Base-by-base conservation (phyloP, 2,329 filamentous ascomycete genomes). In the Monilinia fructicola region DNA sequence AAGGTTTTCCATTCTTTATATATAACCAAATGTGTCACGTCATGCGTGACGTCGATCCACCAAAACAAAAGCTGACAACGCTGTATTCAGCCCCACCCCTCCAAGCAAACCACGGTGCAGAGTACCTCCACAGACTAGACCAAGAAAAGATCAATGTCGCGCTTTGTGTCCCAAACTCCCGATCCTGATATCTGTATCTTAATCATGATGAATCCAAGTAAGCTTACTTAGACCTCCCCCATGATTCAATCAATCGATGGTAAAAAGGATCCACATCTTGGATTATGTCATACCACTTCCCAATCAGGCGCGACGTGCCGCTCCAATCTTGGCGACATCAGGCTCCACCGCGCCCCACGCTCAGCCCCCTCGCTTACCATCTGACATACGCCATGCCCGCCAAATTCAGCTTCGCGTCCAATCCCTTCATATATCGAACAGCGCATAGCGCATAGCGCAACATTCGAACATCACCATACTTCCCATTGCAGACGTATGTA, bases 281-380 rank as follows among this genome's bases (percentile, higher is more conserved):
- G 16, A 59, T 59, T 59, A 59, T 59, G 55, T 59, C 55, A 46
- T 59, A 28, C 12, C 55, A 59, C 40, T 46, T 58, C 55, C 55
- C 0, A 59, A 48, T 16, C 16, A 59, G 56, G 26, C 26, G 12
- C 26, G 31, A 59, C 2, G 42, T 48, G 42, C 56, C 56, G 42
- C 26, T 35, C 5, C 11, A 31, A n/a, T 46, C 56, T 48, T 59
- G 56, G 56, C 56, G 26, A 59, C 0, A 31, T 35, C 35, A 59
- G 18, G 26, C 40, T 35, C 54, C 23, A 18, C 31, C 4, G 9
- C 6, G 4, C 31, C 31, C 31, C 31, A 35, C 31, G 5, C 56
- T 59, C 23, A 59, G 42, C 42, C 56, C 42, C 26, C 28, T 59
- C 56, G 42, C 42, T 59, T 59, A 18, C 6, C 6, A 54, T 35